Evolutionary conservation across 192 early-diverging fungal genomes (phyloP).

Genomic region (Oehlia diaphana): DNA sequence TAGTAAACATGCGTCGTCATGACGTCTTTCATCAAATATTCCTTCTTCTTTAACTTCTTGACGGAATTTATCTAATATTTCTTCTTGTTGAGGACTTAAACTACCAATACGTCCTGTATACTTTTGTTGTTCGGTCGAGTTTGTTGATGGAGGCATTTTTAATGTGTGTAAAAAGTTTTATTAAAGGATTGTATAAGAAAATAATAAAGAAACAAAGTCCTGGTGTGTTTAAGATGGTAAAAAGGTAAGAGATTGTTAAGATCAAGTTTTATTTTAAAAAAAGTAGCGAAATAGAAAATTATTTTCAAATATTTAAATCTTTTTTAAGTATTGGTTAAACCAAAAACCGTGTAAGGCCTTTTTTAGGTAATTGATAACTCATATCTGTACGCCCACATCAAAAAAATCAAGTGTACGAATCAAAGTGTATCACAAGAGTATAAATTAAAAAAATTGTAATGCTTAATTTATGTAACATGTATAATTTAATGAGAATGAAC

Average conservation of each 20-base stretch:
- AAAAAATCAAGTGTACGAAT: not conserved
- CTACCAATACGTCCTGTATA: constrained; percentile 59
- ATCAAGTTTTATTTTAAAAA: no score
- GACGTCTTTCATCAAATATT: constrained; percentile 55
- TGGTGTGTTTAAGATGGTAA: no score
- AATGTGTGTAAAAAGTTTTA: not conserved
- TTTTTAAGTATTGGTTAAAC: not conserved
- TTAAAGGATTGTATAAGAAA: not conserved
- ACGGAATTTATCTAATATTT: constrained; percentile 58
- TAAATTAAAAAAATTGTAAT: no score
- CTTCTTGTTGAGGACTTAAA: constrained; percentile 60
- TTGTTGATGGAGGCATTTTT: constrained; percentile 19
- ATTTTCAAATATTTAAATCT: no score
- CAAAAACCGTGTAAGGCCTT: not conserved
- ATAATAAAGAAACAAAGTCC: not conserved
- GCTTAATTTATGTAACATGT: not conserved
- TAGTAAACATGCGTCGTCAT: constrained; percentile 67
- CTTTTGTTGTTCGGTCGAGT: constrained; percentile 23
- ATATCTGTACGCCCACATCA: not conserved
- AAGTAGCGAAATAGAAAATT: no score
- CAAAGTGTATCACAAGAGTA: no score
- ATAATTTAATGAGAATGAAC: not conserved
- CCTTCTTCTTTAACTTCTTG: constrained; percentile 51
- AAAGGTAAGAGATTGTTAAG: no score
- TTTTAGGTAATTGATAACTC: not conserved